Evolutionary conservation across 768 basidiomycete genomes (phyloP).

Genomic region (Hemileccinum impolitum): DNA sequence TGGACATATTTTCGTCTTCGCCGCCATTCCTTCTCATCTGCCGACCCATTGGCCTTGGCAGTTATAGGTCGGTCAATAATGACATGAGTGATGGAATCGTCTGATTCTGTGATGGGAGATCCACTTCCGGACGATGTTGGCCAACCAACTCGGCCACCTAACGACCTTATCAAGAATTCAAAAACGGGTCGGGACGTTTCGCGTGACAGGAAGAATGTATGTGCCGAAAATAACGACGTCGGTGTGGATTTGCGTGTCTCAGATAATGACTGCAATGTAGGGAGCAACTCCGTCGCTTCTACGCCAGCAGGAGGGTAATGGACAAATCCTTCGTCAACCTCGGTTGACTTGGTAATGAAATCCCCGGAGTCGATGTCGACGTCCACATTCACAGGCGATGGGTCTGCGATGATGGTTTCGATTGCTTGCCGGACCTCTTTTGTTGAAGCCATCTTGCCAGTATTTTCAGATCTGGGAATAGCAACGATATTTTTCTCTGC

Average conservation of each 20-base stretch:
- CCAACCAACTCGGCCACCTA: conserved; percentile 93
- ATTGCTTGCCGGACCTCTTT: conserved; percentile 52
- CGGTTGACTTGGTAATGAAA: conserved; percentile 29
- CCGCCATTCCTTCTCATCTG: conserved; percentile 58
- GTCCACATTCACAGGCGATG: conserved; percentile 31
- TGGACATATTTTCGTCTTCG: conserved; percentile 83
- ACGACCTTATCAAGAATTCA: conserved; percentile 90
- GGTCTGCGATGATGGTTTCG: conserved; percentile 39
- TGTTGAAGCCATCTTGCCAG: conserved; percentile 43
- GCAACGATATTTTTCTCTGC: conserved; percentile 25
- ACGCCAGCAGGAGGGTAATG: conserved; percentile 52
- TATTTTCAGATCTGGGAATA: conserved; percentile 16
- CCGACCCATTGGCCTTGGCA: conserved; percentile 44
- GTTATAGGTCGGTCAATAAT: conserved; percentile 85
- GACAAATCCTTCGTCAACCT: conserved; percentile 66
- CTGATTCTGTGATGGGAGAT: conserved; percentile 73
- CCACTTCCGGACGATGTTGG: conserved; percentile 75
- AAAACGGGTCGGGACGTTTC: conserved; percentile 90
- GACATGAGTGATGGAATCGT: conserved; percentile 89
- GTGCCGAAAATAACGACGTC: conserved; percentile 74
- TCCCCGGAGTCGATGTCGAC: conserved; percentile 36
- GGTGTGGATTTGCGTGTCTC: conserved; percentile 54
- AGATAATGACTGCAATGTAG: conserved; percentile 66
- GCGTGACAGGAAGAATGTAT: conserved; percentile 90
- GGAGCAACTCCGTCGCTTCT: conserved; percentile 46